Base-by-base conservation (phyloP, 441 rosid species). In the Brassica balearica region DNA sequence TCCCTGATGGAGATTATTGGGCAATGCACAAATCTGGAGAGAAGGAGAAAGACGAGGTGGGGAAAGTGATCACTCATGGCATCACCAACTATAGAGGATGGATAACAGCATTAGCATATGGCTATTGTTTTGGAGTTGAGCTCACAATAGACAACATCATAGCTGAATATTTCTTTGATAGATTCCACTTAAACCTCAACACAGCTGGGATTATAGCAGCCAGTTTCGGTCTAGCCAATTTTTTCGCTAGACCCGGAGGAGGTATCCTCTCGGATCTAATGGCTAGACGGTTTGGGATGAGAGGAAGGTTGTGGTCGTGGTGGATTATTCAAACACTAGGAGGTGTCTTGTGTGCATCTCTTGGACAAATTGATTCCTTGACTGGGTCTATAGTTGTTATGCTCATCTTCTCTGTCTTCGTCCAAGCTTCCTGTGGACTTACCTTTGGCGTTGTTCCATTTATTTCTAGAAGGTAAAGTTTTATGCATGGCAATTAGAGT, bases 401-500 rank as follows among this genome's bases (percentile, higher is more conserved):
- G 97, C 75, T 90, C 10, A 55, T 80, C 11, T 92, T 91, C 84
- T 90, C 93, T 4, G 61, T 92, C 1, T 85, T 89, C 68, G 86
- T 84, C 69, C 97, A 92, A 87, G 93, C 95, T 32, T 84, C 94
- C 0, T 92, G 94, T 17, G 95, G 92, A 2, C 90, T 87, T 46
- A 88, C 97, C 11, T 92, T 89, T 74, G 94, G 97, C 0, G 88
- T 92, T 3, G 90, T 88, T 72, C 95, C 97, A 4, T 90, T 90
- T 25, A 87, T 92, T 72, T 92, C 97, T 2, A 68, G 91, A 20
- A 89, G 94, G 97, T 88, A 82, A 41, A 11, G 12, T 9, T 41
- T n/a, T 48, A 2, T 41, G 17, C 17, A 48, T 48, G 55, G 55
- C 14, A 5, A 46, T 46, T 46, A n/a, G 5, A 48, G 3, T 48